Evolutionary conservation across 148 eudicot genomes (phyloP).

Genomic region (Rhododendron mucronatum): DNA sequence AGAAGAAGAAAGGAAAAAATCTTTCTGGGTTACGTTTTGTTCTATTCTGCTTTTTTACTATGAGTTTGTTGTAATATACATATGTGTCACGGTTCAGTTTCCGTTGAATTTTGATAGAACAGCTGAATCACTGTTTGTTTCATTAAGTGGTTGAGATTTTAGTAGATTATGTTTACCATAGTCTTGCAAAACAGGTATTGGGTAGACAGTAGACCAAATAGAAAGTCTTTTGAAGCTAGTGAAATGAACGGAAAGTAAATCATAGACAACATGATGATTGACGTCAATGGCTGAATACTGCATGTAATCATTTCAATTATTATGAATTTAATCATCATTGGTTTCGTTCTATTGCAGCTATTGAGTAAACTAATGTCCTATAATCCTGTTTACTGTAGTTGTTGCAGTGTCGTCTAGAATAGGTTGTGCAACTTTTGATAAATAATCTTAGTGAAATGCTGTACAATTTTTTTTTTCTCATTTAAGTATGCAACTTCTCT

Average conservation of each 20-base stretch:
- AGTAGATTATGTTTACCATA: not conserved
- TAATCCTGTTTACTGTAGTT: too few species aligned
- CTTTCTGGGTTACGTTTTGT: not conserved
- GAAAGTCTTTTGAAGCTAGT: not conserved
- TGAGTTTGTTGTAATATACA: not conserved
- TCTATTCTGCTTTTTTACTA: not conserved
- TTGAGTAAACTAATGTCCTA: too few species aligned
- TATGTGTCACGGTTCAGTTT: not conserved
- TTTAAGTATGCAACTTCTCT: too few species aligned
- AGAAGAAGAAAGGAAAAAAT: not conserved
- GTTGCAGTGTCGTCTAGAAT: too few species aligned
- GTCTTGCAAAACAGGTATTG: not conserved
- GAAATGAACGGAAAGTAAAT: not conserved
- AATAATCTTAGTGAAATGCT: too few species aligned
- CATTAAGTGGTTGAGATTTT: not conserved
- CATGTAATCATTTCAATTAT: too few species aligned
- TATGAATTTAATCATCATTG: too few species aligned
- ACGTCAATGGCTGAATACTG: too few species aligned
- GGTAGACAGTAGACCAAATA: not conserved
- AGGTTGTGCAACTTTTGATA: too few species aligned
- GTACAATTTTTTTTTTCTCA: too few species aligned
- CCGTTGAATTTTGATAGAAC: not conserved
- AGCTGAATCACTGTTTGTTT: not conserved
- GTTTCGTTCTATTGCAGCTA: too few species aligned
- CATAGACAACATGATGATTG: not conserved